Evolutionary conservation across 2,329 filamentous ascomycete species (phyloP), one percentile per base, ranked within the genome.

Genomic region (Colletotrichum simmondsii): DNA sequence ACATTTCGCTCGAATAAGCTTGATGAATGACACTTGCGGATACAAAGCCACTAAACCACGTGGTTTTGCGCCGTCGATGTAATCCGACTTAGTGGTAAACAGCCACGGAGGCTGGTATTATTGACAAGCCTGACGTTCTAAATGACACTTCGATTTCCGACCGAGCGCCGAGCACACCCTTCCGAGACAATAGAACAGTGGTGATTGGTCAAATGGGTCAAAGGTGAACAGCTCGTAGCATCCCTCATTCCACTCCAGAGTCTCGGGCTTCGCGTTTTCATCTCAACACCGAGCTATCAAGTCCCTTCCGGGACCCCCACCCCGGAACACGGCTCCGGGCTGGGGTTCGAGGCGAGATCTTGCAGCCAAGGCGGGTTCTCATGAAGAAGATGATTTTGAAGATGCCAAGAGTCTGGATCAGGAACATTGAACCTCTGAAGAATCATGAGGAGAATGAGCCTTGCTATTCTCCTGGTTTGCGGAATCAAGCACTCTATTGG

Each of bases 121-220:
- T 52, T 54, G 30, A 7, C 42, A 49, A 26, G 35, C 22, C 53
- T 52, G n/a, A n/a, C 7, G n/a, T n/a, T 14, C n/a, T 19, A 14
- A 6, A 46, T 12, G 24, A 59, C 22, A 12, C 10, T 5, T 65
- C 22, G 16, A 53, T 70, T 11, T 70, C 70, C 60, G 70, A 65
- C 54, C 67, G 49, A 70, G 37, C 35, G 54, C 71, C 71, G 71
- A 71, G 71, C 46, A 65, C 71, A 72, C 56, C 60, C 30, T 61
- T 35, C 16, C n/a, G 35, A 26, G 42, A 52, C 22, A 22, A 2
- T 4, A 4, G n/a, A 52, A 12, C 24, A 2, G 4, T 26, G 16
- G 10, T 65, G 61, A 65, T 65, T 73, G 66, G 66, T 19, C 49
- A 28, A 22, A 5, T 7, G 1, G 1, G n/a, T 8, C 22, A 52